Evolutionary conservation across 1,284 basidiomycete species (phyloP).

Genomic region (Cutaneotrichosporon cyanovorans): DNA sequence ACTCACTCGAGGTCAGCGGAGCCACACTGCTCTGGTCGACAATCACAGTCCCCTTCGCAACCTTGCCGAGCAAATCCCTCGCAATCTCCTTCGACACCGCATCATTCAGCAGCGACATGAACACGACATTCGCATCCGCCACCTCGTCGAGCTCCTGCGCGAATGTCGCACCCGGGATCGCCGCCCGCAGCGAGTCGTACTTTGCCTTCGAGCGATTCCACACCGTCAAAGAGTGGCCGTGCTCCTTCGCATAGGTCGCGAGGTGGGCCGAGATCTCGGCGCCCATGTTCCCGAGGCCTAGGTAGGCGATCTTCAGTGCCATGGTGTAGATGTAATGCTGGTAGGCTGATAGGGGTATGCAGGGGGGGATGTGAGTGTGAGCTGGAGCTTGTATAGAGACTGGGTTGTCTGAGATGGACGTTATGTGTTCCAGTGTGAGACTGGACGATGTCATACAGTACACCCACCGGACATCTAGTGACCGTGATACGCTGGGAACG

Average conservation of each 20-base stretch:
- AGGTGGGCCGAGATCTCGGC: slow-evolving; percentile 26
- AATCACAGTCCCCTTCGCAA: slow-evolving; percentile 18
- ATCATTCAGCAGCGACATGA: slow-evolving; percentile 32
- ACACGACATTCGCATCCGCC: slow-evolving; percentile 17
- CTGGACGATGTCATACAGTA: too few species aligned
- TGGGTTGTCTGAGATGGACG: too few species aligned
- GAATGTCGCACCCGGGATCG: slow-evolving; percentile 11
- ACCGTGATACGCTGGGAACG: too few species aligned
- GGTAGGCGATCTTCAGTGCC: slow-evolving; percentile 18
- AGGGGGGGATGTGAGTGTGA: too few species aligned
- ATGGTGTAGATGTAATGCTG: neutral
- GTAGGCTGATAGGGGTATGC: neutral
- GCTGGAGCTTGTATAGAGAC: too few species aligned
- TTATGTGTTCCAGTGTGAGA: too few species aligned
- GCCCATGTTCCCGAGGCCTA: slow-evolving; percentile 36
- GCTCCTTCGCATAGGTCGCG: slow-evolving; percentile 16
- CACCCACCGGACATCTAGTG: too few species aligned
- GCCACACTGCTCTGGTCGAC: slow-evolving; percentile 31
- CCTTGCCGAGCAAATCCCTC: slow-evolving; percentile 10
- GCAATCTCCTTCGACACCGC: slow-evolving; percentile 24
- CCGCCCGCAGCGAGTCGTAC: slow-evolving; percentile 20
- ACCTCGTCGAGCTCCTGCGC: slow-evolving; percentile 19
- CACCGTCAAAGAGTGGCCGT: slow-evolving; percentile 15
- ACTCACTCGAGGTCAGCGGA: slow-evolving; percentile 29
- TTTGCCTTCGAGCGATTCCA: slow-evolving; percentile 34